Evolutionary conservation across 305 asterid species (phyloP).

Genomic region (Fraxinus baroniana): DNA sequence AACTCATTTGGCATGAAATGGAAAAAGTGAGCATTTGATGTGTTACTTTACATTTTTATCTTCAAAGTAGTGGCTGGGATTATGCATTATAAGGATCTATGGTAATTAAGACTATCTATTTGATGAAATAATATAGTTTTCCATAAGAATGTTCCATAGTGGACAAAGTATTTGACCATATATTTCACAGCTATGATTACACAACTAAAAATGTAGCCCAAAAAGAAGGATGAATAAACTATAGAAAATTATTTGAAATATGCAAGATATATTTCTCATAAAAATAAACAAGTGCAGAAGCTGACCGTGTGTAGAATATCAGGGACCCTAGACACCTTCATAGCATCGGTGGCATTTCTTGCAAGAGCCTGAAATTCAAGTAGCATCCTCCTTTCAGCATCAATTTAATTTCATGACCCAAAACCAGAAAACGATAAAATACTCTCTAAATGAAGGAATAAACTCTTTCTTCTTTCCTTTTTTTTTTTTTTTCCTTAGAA

Average conservation of each 20-base stretch:
- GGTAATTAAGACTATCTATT: not conserved
- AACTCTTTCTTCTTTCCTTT: not conserved
- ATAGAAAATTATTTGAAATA: not conserved
- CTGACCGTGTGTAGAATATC: slow-evolving; percentile 76
- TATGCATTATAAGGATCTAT: not conserved
- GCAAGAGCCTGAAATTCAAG: slow-evolving; percentile 65
- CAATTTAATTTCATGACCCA: not conserved
- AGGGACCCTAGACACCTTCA: slow-evolving; percentile 80
- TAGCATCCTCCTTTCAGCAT: not conserved
- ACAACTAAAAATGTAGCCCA: not conserved
- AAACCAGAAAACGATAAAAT: not conserved
- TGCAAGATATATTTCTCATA: not conserved
- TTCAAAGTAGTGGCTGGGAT: not conserved
- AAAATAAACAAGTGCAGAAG: slow-evolving; percentile 11
- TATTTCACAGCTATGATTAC: not conserved
- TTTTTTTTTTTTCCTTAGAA: not conserved
- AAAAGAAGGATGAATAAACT: not conserved
- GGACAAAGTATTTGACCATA: not conserved
- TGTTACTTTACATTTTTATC: not conserved
- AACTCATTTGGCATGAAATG: not conserved
- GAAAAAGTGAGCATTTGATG: not conserved
- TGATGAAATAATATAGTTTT: not conserved
- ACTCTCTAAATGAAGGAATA: not conserved
- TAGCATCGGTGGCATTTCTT: slow-evolving; percentile 74
- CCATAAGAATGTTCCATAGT: not conserved